These are phyloP conservation scores for Fragaria vesca DNA, from an alignment of 306 rosid species.

Conservation along the genomic window DNA sequence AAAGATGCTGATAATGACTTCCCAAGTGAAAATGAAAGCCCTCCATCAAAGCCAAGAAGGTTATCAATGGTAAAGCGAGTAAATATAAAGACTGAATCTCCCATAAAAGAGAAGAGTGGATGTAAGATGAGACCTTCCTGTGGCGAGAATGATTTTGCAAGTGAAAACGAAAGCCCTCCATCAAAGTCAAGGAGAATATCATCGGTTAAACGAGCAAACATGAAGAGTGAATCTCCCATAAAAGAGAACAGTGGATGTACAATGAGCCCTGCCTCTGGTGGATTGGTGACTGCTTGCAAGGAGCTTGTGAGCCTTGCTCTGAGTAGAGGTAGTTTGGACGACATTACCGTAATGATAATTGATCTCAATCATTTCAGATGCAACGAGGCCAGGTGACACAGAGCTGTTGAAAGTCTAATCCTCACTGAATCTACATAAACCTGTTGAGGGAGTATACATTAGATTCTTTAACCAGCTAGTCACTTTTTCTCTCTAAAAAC, in stretches of 20 bases:
- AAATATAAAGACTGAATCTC: conserved; percentile 37
- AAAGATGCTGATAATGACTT: conserved; percentile 32
- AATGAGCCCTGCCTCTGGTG: conserved; percentile 11
- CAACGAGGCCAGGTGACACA: conserved; percentile 2
- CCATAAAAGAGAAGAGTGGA: conserved; percentile 31
- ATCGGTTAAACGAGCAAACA: conserved; percentile 32
- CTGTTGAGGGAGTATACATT: neutral
- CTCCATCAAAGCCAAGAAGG: conserved; percentile 48
- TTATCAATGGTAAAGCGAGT: conserved; percentile 39
- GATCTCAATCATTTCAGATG: conserved; percentile 45
- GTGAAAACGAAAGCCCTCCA: conserved; percentile 51
- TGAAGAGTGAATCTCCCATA: conserved; percentile 35
- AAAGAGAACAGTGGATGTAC: conserved; percentile 33
- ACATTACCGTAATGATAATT: conserved; percentile 61
- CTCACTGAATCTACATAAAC: neutral
- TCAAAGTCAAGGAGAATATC: conserved; percentile 50
- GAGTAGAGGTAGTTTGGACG: conserved; percentile 60
- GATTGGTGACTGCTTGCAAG: conserved; percentile 56
- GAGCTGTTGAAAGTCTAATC: neutral
- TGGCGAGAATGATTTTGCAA: conserved; percentile 26
- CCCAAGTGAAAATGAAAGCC: conserved; percentile 43
- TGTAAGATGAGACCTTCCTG: conserved; percentile 7
- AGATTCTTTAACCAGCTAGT: conserved; percentile 1
- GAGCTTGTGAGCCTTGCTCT: conserved; percentile 59
- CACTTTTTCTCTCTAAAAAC: neutral